Base-by-base conservation (phyloP, 495 filamentous ascomycete genomes). In the Peziza echinospora region DNA sequence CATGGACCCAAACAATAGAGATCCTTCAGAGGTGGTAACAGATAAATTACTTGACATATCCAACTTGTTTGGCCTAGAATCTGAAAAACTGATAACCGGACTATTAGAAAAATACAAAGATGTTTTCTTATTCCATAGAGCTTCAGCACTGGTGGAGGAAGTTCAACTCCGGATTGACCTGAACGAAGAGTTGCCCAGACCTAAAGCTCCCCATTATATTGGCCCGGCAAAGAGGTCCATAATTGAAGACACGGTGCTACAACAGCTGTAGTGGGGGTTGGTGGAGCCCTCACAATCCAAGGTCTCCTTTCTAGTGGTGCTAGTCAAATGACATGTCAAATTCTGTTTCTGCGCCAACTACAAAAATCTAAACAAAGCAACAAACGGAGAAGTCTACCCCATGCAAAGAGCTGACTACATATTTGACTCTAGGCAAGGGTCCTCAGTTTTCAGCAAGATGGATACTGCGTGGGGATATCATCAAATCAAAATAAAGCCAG, bases 321-420 rank as follows among this genome's bases (percentile, higher is more conserved):
- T 49, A 5, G 47, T 49, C 0, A 43, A 42, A 19, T 40, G 30
- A 13, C 37, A 49, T 10, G 24, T 21, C 2, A 49, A 49, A 10
- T 43, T 19, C n/a, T n/a, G n/a, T n/a, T n/a, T n/a, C n/a, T n/a
- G n/a, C n/a, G n/a, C n/a, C n/a, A n/a, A n/a, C n/a, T 22, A 28
- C 40, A 4, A 40, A 9, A 24, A 24, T 1, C 13, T 43, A 5
- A 49, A 49, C 24, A 3, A 0, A 10, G 13, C 41, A 0, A 49
- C 41, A 10, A 21, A 8, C 8, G 8, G 9, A 7, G 9, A 42
- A 10, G 19, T 17, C 40, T 42, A 42, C 19, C 40, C 40, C 7
- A 42, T 42, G 40, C 40, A 11, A 21, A 6, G 19, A 6, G 19
- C 9, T 11, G 40, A 42, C 19, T 7, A 7, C 19, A 21, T 42